phyloP scores from a whole-genome alignment of 805 yeast genomes.

The Pichia paraexigua region DNA sequence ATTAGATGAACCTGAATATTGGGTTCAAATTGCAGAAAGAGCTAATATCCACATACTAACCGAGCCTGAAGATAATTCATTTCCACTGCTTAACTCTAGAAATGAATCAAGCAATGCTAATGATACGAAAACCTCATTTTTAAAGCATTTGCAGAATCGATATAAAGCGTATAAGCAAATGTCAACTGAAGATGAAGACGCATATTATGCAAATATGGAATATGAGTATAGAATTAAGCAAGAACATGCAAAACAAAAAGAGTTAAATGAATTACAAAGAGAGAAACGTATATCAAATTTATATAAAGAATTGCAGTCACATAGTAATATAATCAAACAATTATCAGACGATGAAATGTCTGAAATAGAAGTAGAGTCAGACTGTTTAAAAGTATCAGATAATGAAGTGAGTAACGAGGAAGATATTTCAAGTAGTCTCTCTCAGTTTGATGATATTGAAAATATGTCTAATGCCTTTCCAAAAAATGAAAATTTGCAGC shows the following conservation, averaged over 20 bases:
- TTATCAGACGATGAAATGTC: neutral
- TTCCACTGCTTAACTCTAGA: neutral
- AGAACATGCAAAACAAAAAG: slow-evolving; percentile 1
- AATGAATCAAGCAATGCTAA: neutral
- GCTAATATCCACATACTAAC: slow-evolving; percentile 19
- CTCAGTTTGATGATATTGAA: slow-evolving; percentile 4
- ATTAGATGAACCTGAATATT: slow-evolving; percentile 19
- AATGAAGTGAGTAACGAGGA: neutral
- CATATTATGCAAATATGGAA: slow-evolving; percentile 29
- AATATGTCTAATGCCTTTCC: neutral
- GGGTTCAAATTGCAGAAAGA: slow-evolving; percentile 22
- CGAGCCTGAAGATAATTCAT: slow-evolving; percentile 1
- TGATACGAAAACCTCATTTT: neutral
- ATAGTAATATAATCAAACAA: neutral
- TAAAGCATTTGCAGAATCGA: slow-evolving; percentile 22
- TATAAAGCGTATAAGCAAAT: slow-evolving; percentile 27
- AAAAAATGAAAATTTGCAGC: neutral
- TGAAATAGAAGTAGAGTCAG: neutral
- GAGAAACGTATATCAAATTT: slow-evolving; percentile 1
- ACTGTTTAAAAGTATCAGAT: neutral
- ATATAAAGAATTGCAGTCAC: neutral
- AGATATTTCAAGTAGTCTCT: neutral
- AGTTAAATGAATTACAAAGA: neutral
- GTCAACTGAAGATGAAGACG: slow-evolving; percentile 30
- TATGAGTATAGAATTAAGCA: slow-evolving; percentile 21